A percentile compares a stretch with the other conserved stretches of the same genome.
Conservation (phyloP, 495 filamentous ascomycete genomes). For the Penicillium silybi region DNA sequence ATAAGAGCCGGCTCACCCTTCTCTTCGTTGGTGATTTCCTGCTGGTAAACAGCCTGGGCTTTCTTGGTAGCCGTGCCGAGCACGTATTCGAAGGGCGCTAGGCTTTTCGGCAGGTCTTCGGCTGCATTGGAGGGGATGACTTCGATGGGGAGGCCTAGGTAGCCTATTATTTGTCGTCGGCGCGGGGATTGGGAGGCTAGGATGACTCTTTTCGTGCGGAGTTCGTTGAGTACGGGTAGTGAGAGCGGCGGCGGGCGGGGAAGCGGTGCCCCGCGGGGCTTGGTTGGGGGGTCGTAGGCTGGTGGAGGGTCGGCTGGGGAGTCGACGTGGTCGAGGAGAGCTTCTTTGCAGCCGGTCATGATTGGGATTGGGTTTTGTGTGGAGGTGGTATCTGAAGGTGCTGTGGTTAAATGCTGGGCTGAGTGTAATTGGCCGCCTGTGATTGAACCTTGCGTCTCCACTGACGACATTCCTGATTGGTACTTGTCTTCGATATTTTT, state of each 20-base stretch:
- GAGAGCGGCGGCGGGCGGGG: conserved; percentile 61
- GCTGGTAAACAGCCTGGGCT: conserved; percentile 69
- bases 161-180: conserved; percentile 68
- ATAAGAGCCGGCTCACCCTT: conserved; percentile 77
- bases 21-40: conserved; percentile 54
- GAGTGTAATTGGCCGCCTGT: neutral
- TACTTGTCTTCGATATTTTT: neutral
- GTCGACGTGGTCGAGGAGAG: conserved; percentile 28
- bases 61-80: conserved; percentile 81
- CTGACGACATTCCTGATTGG: conserved; percentile 2
- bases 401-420: neutral
- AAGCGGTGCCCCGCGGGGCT: conserved; percentile 26
- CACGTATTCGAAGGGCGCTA: conserved; percentile 85
- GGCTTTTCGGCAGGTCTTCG: conserved; percentile 78
- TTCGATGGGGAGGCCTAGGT: conserved; percentile 75
- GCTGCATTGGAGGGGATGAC: conserved; percentile 73
- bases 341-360: conserved; percentile 35
- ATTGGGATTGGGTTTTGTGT: neutral
- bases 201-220: conserved; percentile 72
- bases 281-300: conserved; percentile 29
- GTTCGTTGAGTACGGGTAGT: conserved; percentile 69
- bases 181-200: conserved; percentile 86
- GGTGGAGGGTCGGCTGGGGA: conserved; percentile 34
- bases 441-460: conserved; percentile 4
- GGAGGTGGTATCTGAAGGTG: conserved; percentile 1